These are phyloP conservation scores for Knoxdaviesia capensis DNA, from an alignment of 2,329 filamentous ascomycete species.

Conservation along the genomic window DNA sequence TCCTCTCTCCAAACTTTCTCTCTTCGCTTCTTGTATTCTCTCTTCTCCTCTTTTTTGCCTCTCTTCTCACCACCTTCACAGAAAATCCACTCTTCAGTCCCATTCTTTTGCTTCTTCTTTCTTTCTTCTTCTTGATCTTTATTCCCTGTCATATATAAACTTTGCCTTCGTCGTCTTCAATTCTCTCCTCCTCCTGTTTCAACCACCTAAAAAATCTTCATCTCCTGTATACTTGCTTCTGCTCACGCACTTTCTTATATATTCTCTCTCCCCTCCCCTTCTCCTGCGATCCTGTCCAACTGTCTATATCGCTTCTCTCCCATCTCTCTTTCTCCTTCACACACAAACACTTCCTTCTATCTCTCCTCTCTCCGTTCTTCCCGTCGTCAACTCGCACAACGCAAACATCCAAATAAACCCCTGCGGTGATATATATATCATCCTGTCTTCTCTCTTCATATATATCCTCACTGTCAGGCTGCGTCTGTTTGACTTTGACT, in stretches of 20 bases:
- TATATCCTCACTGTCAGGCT: not conserved
- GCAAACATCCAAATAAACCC: no score
- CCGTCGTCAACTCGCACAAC: no score
- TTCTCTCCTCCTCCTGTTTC: not conserved
- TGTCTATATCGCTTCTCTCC: not conserved
- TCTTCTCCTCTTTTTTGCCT: not conserved
- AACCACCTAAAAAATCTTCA: not conserved
- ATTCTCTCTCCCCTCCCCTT: not conserved
- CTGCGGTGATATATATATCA: no score
- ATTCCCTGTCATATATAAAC: not conserved
- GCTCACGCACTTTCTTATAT: not conserved
- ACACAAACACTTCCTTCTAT: not conserved
- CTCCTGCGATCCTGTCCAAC: not conserved
- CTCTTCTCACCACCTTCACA: not conserved
- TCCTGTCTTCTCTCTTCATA: not conserved
- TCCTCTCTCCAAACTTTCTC: not conserved
- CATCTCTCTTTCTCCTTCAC: not conserved
- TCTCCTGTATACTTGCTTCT: not conserved
- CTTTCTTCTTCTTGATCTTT: not conserved
- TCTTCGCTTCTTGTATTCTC: not conserved
- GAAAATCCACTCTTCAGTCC: slow-evolving; percentile 1
- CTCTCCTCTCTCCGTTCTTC: no score
- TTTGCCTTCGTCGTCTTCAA: not conserved
- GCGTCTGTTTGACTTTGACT: not conserved
- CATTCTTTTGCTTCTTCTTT: not conserved